Evolutionary conservation across 768 basidiomycete genomes (phyloP), one percentile per base, ranked within the genome.

Genomic region (Sarcodon aspratus): DNA sequence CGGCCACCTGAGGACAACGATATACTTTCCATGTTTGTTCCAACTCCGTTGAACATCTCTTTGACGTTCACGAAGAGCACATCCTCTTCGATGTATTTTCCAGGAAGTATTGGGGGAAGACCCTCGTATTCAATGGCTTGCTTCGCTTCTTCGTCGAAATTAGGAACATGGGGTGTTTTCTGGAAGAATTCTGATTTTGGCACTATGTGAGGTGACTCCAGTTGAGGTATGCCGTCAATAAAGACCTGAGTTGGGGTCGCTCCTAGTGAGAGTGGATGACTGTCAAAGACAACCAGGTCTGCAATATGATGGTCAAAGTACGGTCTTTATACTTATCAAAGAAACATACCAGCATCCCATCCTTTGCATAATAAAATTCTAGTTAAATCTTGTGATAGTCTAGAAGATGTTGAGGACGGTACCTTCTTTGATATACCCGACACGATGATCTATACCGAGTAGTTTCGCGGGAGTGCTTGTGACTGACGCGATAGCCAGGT

Each of bases 181-280:
- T 91, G 86, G 52, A 76, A 68, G 7, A 61, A 48, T 1, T 52
- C 44, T 0, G 83, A 77, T 59, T 94, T 92, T 45, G 64, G 44
- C 36, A 71, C 60, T 13, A 74, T 61, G 54, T 70, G 60, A 3
- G 80, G 72, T 3, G 63, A 57, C 42, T 67, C 57, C 2, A 84
- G 56, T 56, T 94, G 90, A 0, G 83, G 59, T 45, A 92, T 82
- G 3, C 90, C 91, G 57, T 94, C 90, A 51, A 92, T 87, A 65
- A 74, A 89, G 8, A 88, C 85, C 66, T 91, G 87, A 45, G 73
- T 70, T 4, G 88, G 88, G 0, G 86, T 80, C 17, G 87, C 85
- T 17, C 85, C 85, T 9, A 92, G 68, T 1, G 78, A 68, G 12
- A 93, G 71, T 1, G 89, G 89, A 62, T 89, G 86, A 35, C 75